Evolutionary conservation across 1,139 yeast species (phyloP), one percentile per base, ranked within the genome.

Genomic region (Zygosaccharomyces pseudobailii): DNA sequence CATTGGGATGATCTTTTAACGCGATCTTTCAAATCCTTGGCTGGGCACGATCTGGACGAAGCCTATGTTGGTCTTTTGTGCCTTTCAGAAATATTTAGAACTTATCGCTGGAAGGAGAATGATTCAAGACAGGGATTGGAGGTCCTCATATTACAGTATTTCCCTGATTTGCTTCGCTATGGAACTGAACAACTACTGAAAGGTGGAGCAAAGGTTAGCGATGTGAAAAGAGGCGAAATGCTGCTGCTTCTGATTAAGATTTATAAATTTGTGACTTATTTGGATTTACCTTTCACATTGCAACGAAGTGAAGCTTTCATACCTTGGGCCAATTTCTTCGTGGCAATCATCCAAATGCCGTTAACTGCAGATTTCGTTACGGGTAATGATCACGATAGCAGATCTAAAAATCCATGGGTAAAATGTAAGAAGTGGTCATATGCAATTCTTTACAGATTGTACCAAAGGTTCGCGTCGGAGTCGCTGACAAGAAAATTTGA

Each of bases 371-470:
- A 68, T 10, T 54, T 75, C 48, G 74, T 79, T 1, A 57, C 74
- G 49, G 65, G 68, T 3, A 56, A 73, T 7, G 81, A 78, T 33
- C 70, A 68, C 33, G 78, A 73, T 21, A 78, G 74, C 22, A 71
- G 83, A 52, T 72, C 68, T 40, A 51, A 58, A 17, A 71, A 73
- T 52, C 75, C 84, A 5, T 81, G 87, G 85, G 78, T 75, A 31
- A 90, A 88, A 66, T 79, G 92, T 53, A 87, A 88, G 67, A 92
- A 92, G 66, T 90, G 98, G 97, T 80, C 95, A 0, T 82, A 82
- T 59, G 89, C 88, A 31, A 88, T 88, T 62, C 67, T 90, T 42
- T 79, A 76, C 58, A 78, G 95, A 54, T 66, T 89, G n/a, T 87
- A 85, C 60, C 76, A 76, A 47, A 74, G 95, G 56, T 89, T 87